A percentile compares a stretch with the other conserved stretches of the same genome.
These are phyloP conservation scores for Coccomyxa sp. DNA, from an alignment of 139 green algal species.

Conservation along the genomic window DNA sequence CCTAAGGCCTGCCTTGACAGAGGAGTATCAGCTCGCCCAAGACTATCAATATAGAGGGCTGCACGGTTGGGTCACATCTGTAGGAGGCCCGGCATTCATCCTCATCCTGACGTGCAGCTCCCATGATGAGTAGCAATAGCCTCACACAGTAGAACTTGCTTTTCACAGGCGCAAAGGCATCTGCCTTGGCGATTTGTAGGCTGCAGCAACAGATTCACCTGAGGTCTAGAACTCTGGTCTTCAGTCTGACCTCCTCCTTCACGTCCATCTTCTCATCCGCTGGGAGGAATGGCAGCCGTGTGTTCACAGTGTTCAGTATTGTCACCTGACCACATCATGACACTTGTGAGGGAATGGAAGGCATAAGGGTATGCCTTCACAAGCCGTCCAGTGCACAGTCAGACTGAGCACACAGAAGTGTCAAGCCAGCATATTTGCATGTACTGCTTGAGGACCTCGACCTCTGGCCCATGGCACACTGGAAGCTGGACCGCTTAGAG, in stretches of 20 bases:
- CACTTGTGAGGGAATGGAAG: background rate
- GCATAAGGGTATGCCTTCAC: background rate
- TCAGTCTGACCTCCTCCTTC: constrained; percentile 83
- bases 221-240: constrained; percentile 91
- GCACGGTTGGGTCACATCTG: background rate
- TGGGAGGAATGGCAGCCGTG: constrained; percentile 80
- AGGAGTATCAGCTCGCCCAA: background rate
- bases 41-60: background rate
- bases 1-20: background rate
- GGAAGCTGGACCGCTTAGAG: background rate
- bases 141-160: background rate
- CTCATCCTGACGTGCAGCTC: background rate
- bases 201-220: constrained; percentile 32
- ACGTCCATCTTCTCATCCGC: constrained; percentile 51
- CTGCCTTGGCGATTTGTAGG: background rate
- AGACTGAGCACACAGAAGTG: background rate
- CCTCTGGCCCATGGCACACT: too few relatives aligned
- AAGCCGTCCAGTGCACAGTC: background rate
- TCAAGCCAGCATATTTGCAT: background rate
- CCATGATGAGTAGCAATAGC: background rate
- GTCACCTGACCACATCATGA: constrained; percentile 24
- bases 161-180: too few relatives aligned
- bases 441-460: background rate
- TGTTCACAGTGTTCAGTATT: constrained; percentile 82
- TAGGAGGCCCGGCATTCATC: background rate